Evolutionary conservation across 495 filamentous ascomycete species (phyloP).

Genomic region (Aspergillus avenaceus): DNA sequence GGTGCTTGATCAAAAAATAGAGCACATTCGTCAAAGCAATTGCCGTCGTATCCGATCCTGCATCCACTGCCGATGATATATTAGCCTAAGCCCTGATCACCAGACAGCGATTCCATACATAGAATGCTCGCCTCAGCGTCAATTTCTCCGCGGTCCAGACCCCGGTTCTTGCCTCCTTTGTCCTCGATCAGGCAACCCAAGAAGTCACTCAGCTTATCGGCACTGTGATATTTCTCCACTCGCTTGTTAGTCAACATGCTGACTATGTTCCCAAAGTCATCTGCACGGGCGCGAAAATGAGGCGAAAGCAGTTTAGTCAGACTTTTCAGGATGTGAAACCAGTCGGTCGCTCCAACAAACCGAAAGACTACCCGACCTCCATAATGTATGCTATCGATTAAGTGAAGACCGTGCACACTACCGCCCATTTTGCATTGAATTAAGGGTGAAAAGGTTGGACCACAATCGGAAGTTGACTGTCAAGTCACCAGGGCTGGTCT

Average conservation of each 20-base stretch:
- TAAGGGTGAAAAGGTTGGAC: slow-evolving; percentile 20
- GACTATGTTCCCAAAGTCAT: slow-evolving; percentile 18
- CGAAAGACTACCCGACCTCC: neutral
- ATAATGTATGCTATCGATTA: neutral
- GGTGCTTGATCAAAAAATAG: slow-evolving; percentile 49
- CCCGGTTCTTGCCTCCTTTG: slow-evolving; percentile 28
- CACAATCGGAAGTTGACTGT: neutral
- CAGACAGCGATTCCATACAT: too few relatives aligned
- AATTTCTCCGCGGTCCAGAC: slow-evolving; percentile 27
- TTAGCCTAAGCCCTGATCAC: too few relatives aligned
- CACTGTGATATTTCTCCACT: slow-evolving; percentile 23
- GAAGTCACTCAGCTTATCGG: slow-evolving; percentile 44
- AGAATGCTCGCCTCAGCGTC: neutral
- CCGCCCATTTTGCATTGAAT: too few relatives aligned
- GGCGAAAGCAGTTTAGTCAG: too few relatives aligned
- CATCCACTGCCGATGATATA: slow-evolving; percentile 37
- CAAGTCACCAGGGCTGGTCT: too few relatives aligned
- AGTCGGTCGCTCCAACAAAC: neutral
- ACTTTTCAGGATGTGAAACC: too few relatives aligned
- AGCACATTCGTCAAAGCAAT: slow-evolving; percentile 38
- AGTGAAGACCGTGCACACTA: slow-evolving; percentile 18
- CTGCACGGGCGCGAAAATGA: neutral
- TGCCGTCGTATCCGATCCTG: slow-evolving; percentile 47
- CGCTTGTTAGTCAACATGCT: slow-evolving; percentile 15
- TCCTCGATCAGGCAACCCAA: slow-evolving; percentile 39